Percentiles rank a stretch among this genome's conserved stretches.
phyloP scores from a whole-genome alignment of 1,284 basidiomycete species.

The Farysia itapuensis region DNA sequence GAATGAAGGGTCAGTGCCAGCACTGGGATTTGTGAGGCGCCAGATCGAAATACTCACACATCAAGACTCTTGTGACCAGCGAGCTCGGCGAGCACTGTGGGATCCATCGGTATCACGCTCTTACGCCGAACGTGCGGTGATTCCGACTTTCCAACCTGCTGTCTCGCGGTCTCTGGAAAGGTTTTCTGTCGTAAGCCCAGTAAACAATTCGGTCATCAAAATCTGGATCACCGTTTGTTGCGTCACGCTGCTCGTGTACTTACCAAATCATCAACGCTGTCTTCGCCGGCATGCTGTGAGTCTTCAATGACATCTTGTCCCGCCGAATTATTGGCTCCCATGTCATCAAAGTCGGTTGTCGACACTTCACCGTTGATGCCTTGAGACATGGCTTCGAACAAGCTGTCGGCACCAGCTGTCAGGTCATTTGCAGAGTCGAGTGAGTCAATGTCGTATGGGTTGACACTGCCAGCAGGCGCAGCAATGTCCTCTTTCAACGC shows the following conservation, averaged over 20 bases:
- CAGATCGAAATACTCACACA: constrained; percentile 20
- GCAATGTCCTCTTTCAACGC: constrained; percentile 43
- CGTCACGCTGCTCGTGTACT: no score
- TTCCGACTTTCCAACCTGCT: constrained; percentile 33
- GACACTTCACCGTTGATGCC: constrained; percentile 44
- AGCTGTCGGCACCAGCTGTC: constrained; percentile 22
- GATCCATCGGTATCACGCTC: constrained; percentile 61
- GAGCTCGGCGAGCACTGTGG: constrained; percentile 59
- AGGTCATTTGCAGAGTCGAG: constrained; percentile 38
- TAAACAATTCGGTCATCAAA: no score
- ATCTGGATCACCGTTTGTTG: no score
- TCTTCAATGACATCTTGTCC: constrained; percentile 24
- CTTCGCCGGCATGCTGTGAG: constrained; percentile 10
- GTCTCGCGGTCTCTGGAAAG: constrained; percentile 42
- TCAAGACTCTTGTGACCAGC: constrained; percentile 57
- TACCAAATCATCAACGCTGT: constrained; percentile 42
- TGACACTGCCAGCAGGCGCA: constrained; percentile 39
- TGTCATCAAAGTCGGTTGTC: constrained; percentile 53
- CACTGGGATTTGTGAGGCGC: no score
- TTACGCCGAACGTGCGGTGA: constrained; percentile 56
- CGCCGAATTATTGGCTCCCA: constrained; percentile 24
- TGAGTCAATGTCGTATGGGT: constrained; percentile 37
- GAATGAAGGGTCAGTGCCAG: no score
- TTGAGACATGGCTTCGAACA: constrained; percentile 24
- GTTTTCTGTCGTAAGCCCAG: constrained; percentile 13